Percentiles rank a stretch among this genome's conserved stretches.
Evolutionary conservation across 192 early-diverging fungal species (phyloP).

Genomic region (Coemansia sp.): DNA sequence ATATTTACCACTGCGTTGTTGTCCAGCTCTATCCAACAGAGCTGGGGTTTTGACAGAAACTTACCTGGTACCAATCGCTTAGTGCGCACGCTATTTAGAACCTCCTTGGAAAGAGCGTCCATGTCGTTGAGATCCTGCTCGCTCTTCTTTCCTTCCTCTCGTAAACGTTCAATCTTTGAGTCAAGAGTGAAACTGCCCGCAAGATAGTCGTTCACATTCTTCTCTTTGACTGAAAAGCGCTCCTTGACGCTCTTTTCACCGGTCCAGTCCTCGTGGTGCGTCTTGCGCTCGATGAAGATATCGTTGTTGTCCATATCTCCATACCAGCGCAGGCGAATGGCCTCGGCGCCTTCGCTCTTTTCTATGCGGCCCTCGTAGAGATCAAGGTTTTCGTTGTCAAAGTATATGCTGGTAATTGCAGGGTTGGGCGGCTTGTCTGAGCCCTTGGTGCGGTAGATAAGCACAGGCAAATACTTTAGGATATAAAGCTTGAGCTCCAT

Average conservation of each 20-base stretch:
- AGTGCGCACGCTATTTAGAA: slow-evolving; percentile 64
- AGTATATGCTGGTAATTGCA: slow-evolving; percentile 90
- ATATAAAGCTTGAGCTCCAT: slow-evolving; percentile 91
- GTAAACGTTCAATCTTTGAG: slow-evolving; percentile 73
- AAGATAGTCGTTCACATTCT: slow-evolving; percentile 84
- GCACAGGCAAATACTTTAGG: slow-evolving; percentile 85
- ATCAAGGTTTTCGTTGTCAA: slow-evolving; percentile 87
- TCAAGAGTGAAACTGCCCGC: slow-evolving; percentile 74
- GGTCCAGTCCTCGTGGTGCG: slow-evolving; percentile 89
- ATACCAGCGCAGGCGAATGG: slow-evolving; percentile 93
- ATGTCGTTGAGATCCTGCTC: slow-evolving; percentile 76
- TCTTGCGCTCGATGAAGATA: slow-evolving; percentile 98
- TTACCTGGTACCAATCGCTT: slow-evolving; percentile 66
- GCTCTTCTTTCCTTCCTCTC: slow-evolving; percentile 65
- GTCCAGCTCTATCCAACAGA: neutral
- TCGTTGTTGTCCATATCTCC: slow-evolving; percentile 82
- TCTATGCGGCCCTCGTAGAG: slow-evolving; percentile 86
- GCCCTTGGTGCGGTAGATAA: slow-evolving; percentile 80
- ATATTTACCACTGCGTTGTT: neutral
- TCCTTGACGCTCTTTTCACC: slow-evolving; percentile 90
- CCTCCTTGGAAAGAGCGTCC: slow-evolving; percentile 66
- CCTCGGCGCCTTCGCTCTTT: slow-evolving; percentile 83
- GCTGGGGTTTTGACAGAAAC: neutral
- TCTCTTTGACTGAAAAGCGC: slow-evolving; percentile 91
- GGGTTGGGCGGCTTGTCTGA: slow-evolving; percentile 71